phyloP scores from a whole-genome alignment of 352 stramenopile genomes.

The Globisporangium cylindrosporum region DNA sequence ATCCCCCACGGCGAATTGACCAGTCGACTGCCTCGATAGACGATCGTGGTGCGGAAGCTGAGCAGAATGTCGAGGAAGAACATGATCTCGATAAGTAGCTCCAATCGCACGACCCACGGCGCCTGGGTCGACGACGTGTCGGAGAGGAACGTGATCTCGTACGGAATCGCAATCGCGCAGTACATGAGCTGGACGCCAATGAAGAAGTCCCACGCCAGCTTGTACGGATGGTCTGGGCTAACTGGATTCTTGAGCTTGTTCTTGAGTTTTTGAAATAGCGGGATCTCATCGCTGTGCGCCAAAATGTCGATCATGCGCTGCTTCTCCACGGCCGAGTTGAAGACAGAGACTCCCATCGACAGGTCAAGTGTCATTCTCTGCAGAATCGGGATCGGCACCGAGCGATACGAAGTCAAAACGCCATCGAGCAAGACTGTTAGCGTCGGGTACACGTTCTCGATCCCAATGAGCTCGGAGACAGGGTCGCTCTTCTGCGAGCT shows the following conservation, averaged over 20 bases:
- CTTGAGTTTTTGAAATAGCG: slow-evolving; percentile 26
- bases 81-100: slow-evolving; percentile 39
- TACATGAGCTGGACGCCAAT: slow-evolving; percentile 45
- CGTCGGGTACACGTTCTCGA: slow-evolving; percentile 70
- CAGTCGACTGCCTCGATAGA: slow-evolving; percentile 34
- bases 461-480: slow-evolving; percentile 45
- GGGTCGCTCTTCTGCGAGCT: slow-evolving; percentile 54
- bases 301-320: slow-evolving; percentile 64
- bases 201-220: slow-evolving; percentile 52
- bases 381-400: slow-evolving; percentile 53
- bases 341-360: slow-evolving; percentile 75
- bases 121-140: slow-evolving; percentile 16
- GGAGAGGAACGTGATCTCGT: slow-evolving; percentile 56
- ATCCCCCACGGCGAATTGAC: slow-evolving; percentile 25
- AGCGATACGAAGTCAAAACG: slow-evolving; percentile 55
- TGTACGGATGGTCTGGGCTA: slow-evolving; percentile 42
- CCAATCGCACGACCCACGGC: slow-evolving; percentile 25
- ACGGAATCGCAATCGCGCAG: slow-evolving; percentile 55
- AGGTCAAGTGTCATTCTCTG: slow-evolving; percentile 64
- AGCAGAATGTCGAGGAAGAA: slow-evolving; percentile 60
- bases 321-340: slow-evolving; percentile 71
- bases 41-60: slow-evolving; percentile 48
- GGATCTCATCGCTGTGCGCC: slow-evolving; percentile 29
- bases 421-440: slow-evolving; percentile 65
- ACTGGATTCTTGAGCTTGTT: slow-evolving; percentile 36